These are phyloP conservation scores for Petunia axillaris DNA, from an alignment of 257 asterid genomes.

Conservation along the genomic window DNA sequence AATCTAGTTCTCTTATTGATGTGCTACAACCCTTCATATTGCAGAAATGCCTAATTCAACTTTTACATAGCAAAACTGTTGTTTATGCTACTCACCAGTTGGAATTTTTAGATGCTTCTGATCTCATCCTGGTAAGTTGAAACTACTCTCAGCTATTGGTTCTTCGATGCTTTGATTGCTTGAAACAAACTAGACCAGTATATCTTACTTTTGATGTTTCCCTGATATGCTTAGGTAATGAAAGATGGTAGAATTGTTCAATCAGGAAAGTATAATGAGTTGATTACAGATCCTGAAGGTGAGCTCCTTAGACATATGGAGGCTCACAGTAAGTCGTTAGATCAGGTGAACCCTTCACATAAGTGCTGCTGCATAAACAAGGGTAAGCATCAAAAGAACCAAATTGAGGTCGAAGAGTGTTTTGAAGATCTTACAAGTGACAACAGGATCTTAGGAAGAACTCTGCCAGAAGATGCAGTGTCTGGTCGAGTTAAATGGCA, in stretches of 20 bases:
- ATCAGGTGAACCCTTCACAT: slow-evolving; percentile 55
- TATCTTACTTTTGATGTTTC: slow-evolving; percentile 10
- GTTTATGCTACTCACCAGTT: slow-evolving; percentile 84
- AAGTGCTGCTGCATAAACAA: slow-evolving; percentile 28
- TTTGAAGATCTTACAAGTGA: slow-evolving; percentile 45
- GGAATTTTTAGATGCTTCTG: slow-evolving; percentile 75
- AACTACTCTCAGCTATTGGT: slow-evolving; percentile 18
- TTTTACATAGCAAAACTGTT: slow-evolving; percentile 58
- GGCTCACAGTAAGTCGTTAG: slow-evolving; percentile 62
- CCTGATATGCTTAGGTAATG: slow-evolving; percentile 50
- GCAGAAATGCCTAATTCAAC: slow-evolving; percentile 79
- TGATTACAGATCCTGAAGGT: slow-evolving; percentile 57
- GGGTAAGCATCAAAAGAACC: slow-evolving; percentile 36
- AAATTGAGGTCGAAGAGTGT: slow-evolving; percentile 44
- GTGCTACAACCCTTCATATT: slow-evolving; percentile 16
- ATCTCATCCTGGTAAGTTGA: slow-evolving; percentile 68
- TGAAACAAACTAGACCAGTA: not conserved
- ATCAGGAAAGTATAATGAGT: slow-evolving; percentile 68
- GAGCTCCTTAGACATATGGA: slow-evolving; percentile 65
- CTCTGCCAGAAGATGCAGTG: slow-evolving; percentile 56
- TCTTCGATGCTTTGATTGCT: not conserved
- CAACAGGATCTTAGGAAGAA: slow-evolving; percentile 34
- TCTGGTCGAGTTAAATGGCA: slow-evolving; percentile 81
- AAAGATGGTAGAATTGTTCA: slow-evolving; percentile 74
- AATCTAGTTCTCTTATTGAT: slow-evolving; percentile 7